Conservation (phyloP, 305 asterid species). For the Solanum hybrid region DNA sequence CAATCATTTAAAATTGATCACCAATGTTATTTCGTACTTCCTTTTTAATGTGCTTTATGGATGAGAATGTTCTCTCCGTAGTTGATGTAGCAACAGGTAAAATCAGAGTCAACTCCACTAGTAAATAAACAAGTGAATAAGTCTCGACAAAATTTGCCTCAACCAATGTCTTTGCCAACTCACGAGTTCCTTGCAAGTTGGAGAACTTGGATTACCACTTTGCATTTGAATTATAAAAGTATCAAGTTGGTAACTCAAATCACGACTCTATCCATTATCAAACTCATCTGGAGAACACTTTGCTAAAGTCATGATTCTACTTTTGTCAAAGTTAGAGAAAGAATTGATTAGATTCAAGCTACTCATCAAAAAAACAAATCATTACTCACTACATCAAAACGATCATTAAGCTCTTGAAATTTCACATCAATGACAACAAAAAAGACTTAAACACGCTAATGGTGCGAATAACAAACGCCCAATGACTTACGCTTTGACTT, state of each 20-base stretch:
- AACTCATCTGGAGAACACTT: neutral
- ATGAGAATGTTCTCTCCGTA: neutral
- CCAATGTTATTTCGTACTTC: neutral
- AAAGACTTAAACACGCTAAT: neutral
- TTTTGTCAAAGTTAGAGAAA: neutral
- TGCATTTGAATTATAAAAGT: neutral
- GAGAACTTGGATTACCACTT: neutral
- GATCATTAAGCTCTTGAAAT: neutral
- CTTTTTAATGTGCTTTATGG: neutral
- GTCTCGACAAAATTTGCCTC: neutral
- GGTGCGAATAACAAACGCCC: neutral
- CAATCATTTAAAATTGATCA: neutral
- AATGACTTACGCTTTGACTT: neutral
- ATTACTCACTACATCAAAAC: neutral
- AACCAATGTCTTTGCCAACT: neutral
- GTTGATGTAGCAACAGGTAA: neutral
- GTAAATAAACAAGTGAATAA: neutral
- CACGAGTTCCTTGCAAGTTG: neutral
- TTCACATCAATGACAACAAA: neutral
- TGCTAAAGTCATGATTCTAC: neutral
- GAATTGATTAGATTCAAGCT: neutral
- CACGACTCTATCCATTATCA: neutral
- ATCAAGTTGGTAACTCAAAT: neutral
- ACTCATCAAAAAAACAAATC: neutral
- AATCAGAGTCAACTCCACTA: neutral